Conservation (phyloP, 1,284 basidiomycete species). For the Ganoderma sp. region DNA sequence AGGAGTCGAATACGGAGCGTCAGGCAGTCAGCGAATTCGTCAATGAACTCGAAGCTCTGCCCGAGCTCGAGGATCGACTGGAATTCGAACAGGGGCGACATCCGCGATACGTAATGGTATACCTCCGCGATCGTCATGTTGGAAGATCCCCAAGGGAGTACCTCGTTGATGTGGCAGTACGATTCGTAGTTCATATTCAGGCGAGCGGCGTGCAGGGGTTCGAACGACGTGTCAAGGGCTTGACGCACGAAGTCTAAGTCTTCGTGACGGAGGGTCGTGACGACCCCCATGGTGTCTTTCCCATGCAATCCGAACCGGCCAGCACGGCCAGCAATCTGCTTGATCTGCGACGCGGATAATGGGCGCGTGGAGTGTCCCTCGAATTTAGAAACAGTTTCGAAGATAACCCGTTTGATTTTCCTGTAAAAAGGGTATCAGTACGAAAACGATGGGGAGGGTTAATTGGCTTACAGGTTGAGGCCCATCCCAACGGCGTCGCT, state of each 20-base stretch:
- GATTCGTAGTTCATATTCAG: conserved; percentile 38
- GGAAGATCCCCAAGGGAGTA: conserved; percentile 46
- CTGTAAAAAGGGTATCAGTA: conserved; percentile 46
- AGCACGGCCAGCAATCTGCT: conserved; percentile 96
- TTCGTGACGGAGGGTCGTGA: conserved; percentile 72
- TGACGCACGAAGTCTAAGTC: conserved; percentile 72
- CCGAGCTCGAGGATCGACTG: conserved; percentile 25
- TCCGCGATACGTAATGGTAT: conserved; percentile 38
- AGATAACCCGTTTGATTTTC: conserved; percentile 92
- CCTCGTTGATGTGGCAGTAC: conserved; percentile 39
- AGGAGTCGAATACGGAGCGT: conserved; percentile 37
- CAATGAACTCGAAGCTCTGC: conserved; percentile 34
- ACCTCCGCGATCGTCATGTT: conserved; percentile 33
- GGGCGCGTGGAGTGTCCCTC: conserved; percentile 59
- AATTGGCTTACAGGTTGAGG: conserved; percentile 80
- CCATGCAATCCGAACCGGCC: conserved; percentile 86
- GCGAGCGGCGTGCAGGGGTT: conserved; percentile 43
- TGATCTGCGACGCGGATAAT: conserved; percentile 83
- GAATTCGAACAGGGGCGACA: conserved; percentile 37
- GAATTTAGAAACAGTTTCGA: conserved; percentile 79
- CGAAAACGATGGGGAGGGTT: conserved; percentile 6
- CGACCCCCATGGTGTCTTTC: conserved; percentile 60
- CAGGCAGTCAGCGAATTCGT: conserved; percentile 35
- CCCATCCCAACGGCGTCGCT: conserved; percentile 97
- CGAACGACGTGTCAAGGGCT: conserved; percentile 48